phyloP scores from a whole-genome alignment of 257 asterid species.

The Plantago major region DNA sequence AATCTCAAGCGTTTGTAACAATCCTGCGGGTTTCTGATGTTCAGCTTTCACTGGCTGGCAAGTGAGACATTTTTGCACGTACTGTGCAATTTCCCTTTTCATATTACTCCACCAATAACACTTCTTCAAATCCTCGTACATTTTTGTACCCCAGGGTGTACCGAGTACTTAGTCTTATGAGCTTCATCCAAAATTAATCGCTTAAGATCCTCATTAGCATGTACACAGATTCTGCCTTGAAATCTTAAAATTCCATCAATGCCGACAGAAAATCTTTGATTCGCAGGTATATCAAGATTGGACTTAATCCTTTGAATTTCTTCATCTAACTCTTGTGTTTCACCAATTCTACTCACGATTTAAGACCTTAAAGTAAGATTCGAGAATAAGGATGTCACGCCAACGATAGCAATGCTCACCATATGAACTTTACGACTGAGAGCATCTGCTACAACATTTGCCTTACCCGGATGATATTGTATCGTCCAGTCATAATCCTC shows the following conservation, averaged over 20 bases:
- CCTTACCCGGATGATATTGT: not conserved
- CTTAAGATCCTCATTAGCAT: not conserved
- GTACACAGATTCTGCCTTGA: not conserved
- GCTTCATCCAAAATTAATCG: not conserved
- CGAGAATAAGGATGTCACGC: too few relatives aligned
- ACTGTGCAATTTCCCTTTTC: not conserved
- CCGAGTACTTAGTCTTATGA: not conserved
- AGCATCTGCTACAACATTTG: not conserved
- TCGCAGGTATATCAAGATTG: too few relatives aligned
- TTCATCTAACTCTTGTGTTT: too few relatives aligned
- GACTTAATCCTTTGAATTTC: too few relatives aligned
- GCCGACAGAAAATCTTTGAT: not conserved
- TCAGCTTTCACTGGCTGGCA: not conserved
- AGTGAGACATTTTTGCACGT: not conserved
- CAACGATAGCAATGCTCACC: too few relatives aligned
- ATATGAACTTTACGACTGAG: not conserved
- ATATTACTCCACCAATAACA: too few relatives aligned
- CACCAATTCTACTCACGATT: too few relatives aligned
- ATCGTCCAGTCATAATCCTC: not conserved
- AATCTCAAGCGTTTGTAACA: not conserved
- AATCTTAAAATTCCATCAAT: not conserved
- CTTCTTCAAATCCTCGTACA: not conserved
- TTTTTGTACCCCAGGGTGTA: not conserved
- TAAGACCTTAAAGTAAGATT: too few relatives aligned
- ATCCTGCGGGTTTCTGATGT: not conserved